Evolutionary conservation across 331 rosid species (phyloP), one percentile per base, ranked within the genome.

Genomic region (Quercus phellos): DNA sequence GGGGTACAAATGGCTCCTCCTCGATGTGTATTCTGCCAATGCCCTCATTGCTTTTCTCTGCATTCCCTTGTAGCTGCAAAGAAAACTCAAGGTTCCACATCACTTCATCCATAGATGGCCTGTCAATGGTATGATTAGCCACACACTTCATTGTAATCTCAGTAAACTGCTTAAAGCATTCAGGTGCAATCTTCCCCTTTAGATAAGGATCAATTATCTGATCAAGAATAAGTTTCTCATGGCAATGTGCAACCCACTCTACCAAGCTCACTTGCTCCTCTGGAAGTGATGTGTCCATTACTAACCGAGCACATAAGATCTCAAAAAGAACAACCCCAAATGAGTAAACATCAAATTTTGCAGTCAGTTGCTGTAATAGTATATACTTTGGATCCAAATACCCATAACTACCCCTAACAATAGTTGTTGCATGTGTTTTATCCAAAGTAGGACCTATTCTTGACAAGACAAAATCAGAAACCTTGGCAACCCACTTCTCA

Each of bases 41-140:
- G 8, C 87, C 87, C 32, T 81, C 80, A 29, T 93, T 97, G 30
- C 90, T 88, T 82, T 93, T 94, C 75, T 95, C 97, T 8, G 99
- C 98, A 4, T 94, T 95, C 76, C 90, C 94, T 83, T 95, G 99
- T 78, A 95, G 89, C 94, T 93, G 98, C 91, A 95, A 86, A 26
- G 98, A 97, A n/a, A 95, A 95, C 85, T 95, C 99, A 6, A 95
- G 96, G 90, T 95, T 95, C 98, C 99, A 95, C 82, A 95, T 79
- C 5, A 95, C 99, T 59, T 95, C 98, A 8, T 96, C 99, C 96
- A 95, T 95, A 7, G 99, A 95, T 0, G 98, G 99, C 93, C 99
- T 90, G 4, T 93, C 98, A 26, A 91, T 93, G 80, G 96, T 88
- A 80, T 95, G 99, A 79, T 95, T 98, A 1, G 90, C 74, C 77